A percentile compares a stretch with the other conserved stretches of the same genome.
Evolutionary conservation across 805 yeast genomes (phyloP).

Genomic region (Sugiyamaella lignohabitans): DNA sequence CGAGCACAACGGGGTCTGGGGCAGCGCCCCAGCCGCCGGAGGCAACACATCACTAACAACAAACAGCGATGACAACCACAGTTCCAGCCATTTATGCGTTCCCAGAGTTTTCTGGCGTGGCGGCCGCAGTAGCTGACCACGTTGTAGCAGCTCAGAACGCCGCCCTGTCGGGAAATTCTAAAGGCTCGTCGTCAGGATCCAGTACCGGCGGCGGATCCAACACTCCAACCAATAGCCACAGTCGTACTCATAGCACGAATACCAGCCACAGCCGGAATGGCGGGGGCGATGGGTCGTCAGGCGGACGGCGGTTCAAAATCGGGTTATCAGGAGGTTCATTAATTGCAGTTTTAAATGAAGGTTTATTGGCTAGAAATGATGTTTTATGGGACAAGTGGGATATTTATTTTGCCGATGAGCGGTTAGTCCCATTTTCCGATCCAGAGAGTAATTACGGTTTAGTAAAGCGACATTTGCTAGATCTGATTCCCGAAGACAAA

Average conservation of each 20-base stretch:
- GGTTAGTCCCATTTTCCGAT: constrained; percentile 81
- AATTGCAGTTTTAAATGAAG: constrained; percentile 79
- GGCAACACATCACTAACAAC: not conserved
- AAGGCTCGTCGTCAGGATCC: not conserved
- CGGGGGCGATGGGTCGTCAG: not conserved
- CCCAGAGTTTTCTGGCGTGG: constrained; percentile 82
- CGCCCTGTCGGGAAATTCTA: constrained; percentile 36
- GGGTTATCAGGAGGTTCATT: constrained; percentile 93
- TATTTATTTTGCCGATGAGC: constrained; percentile 91
- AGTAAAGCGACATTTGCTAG: constrained; percentile 76
- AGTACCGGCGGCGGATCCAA: not conserved
- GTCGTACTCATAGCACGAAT: not conserved
- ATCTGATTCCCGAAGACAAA: constrained; percentile 47
- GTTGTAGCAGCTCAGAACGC: constrained; percentile 81
- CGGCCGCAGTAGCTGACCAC: constrained; percentile 96
- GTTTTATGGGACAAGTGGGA: constrained; percentile 95
- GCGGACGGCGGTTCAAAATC: constrained; percentile 62
- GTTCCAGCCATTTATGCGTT: constrained; percentile 92
- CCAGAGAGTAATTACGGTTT: constrained; percentile 86
- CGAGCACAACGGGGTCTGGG: not conserved
- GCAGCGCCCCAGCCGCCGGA: not conserved
- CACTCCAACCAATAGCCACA: not conserved
- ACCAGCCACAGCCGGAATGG: too few species aligned
- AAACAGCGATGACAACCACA: constrained; percentile 67
- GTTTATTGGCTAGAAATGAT: constrained; percentile 66